These are phyloP conservation scores for Acanthamoeba divionensis DNA, from an alignment of 208 protist genomes.

Conservation along the genomic window DNA sequence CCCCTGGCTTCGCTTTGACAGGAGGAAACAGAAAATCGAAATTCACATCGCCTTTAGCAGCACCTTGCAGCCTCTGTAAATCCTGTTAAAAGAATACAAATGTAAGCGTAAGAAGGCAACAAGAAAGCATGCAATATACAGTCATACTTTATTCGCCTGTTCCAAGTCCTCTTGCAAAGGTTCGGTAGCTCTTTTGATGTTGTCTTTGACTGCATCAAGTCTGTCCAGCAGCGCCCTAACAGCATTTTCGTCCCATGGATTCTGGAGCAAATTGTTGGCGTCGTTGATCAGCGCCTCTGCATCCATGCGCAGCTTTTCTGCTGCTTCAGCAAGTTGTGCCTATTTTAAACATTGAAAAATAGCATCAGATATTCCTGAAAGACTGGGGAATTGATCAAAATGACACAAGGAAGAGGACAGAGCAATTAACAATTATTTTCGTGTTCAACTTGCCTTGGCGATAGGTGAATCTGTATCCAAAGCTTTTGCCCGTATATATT, in stretches of 20 bases:
- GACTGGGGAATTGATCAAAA: too few species aligned
- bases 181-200: slow-evolving; percentile 16
- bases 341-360: too few species aligned
- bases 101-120: neutral
- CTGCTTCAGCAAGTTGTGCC: neutral
- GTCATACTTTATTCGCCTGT: neutral
- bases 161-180: slow-evolving; percentile 35
- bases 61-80: neutral
- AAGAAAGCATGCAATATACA: neutral
- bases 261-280: slow-evolving; percentile 26
- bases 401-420: too few species aligned
- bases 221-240: neutral
- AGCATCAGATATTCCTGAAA: too few species aligned
- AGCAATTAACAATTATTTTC: too few species aligned
- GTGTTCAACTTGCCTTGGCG: neutral
- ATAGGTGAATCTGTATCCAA: slow-evolving; percentile 23
- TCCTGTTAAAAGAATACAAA: neutral
- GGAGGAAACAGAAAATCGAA: neutral
- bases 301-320: neutral
- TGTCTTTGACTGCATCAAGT: neutral
- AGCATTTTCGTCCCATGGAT: neutral
- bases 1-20: neutral
- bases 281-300: neutral
- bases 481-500: slow-evolving; percentile 38
- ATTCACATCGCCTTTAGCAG: neutral